phyloP scores from a whole-genome alignment of 768 basidiomycete genomes.

The Flagelloscypha sp. region DNA sequence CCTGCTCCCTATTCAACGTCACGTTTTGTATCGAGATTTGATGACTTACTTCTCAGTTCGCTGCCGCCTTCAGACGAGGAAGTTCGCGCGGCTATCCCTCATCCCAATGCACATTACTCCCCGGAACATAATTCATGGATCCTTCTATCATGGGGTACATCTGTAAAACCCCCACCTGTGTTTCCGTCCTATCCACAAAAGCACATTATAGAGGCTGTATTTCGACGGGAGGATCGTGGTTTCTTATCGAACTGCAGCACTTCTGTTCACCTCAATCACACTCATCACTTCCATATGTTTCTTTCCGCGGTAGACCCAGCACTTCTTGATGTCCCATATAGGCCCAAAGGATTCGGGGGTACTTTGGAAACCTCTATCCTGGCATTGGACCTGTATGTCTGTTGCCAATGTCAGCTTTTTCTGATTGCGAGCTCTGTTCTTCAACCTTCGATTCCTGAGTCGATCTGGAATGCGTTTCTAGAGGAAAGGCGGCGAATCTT shows the following conservation, averaged over 20 bases:
- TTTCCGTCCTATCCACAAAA: no score
- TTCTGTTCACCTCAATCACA: slow-evolving; percentile 45
- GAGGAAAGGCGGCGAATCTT: slow-evolving; percentile 27
- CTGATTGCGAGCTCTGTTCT: slow-evolving; percentile 59
- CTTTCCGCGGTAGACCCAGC: slow-evolving; percentile 61
- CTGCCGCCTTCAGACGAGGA: slow-evolving; percentile 50
- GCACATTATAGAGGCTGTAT: no score
- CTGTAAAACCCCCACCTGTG: slow-evolving; percentile 50
- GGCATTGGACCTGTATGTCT: slow-evolving; percentile 70
- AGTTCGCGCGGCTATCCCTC: slow-evolving; percentile 59
- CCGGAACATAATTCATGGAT: slow-evolving; percentile 80
- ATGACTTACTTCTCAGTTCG: no score
- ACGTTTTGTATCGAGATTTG: no score
- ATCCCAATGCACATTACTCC: slow-evolving; percentile 80
- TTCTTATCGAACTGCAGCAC: no score
- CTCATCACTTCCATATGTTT: slow-evolving; percentile 80
- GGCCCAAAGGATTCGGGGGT: no score
- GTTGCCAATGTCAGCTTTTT: slow-evolving; percentile 77
- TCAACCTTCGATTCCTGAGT: slow-evolving; percentile 39
- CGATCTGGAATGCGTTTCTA: slow-evolving; percentile 33
- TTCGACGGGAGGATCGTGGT: slow-evolving; percentile 28
- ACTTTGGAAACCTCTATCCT: slow-evolving; percentile 47
- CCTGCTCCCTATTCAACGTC: no score
- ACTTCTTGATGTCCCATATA: slow-evolving; percentile 54
- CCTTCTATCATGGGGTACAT: slow-evolving; percentile 61